Evolutionary conservation across 345 rosid species (phyloP), one percentile per base, ranked within the genome.

Genomic region (Ceriops zippeliana): DNA sequence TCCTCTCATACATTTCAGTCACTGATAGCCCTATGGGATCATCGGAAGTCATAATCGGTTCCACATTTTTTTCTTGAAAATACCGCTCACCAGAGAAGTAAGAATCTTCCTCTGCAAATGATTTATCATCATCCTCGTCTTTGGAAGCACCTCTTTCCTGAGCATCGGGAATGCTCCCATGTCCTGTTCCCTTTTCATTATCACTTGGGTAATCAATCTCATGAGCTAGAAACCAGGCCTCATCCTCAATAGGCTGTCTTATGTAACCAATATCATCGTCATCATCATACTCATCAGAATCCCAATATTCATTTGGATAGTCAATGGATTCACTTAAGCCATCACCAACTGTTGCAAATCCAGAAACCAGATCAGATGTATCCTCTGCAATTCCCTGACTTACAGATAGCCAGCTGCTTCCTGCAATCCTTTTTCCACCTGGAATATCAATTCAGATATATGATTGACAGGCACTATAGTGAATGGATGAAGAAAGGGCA

Each of bases 191-290:
- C 82, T 90, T 96, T 64, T 96, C 99, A 75, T 96, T 90, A 78
- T 96, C 99, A 69, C 99, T 96, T 27, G 98, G 98, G 71, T 90
- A 96, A 75, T 96, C 98, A 81, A 96, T 87, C 83, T 96, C 99
- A 83, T 96, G 97, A 46, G 99, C 93, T 73, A 92, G 85, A 85
- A 96, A 96, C 99, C 98, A 96, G 56, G 96, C 76, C 81, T 96
- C 99, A 76, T 92, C 99, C 81, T 92, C 99, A 34, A 96, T 92
- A 35, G 99, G 97, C 66, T 92, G 99, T 79, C 99, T 90, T 84
- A 80, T 86, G 80, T 92, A 96, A 21, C 99, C 99, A 84, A 87
- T 90, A 74, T 96, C 99, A 49, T 90, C 97, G 15, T 96, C 96
- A 2, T 96, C 97, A 5, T 96, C 99, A 73, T 96, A 96, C 72